Conservation (phyloP, 1,139 yeast species). For the Candida sp. region DNA sequence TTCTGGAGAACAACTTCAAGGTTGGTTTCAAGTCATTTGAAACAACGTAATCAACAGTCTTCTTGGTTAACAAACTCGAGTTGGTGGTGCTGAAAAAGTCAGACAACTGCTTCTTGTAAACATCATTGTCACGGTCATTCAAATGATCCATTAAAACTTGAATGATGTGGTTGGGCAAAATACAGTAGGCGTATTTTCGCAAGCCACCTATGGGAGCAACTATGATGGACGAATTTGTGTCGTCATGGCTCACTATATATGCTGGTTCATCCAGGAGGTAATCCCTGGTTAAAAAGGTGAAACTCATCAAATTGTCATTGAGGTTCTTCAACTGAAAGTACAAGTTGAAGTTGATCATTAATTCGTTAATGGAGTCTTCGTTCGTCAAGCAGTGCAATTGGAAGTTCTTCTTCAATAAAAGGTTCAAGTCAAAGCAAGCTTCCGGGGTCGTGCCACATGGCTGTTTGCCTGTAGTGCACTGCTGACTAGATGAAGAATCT, state of each 20-base stretch:
- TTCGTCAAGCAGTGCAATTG: slow-evolving; percentile 38
- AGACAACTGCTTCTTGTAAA: slow-evolving; percentile 23
- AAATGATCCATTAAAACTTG: slow-evolving; percentile 31
- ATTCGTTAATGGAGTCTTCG: slow-evolving; percentile 39
- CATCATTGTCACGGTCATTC: slow-evolving; percentile 23
- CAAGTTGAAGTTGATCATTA: slow-evolving; percentile 39
- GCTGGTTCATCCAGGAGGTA: slow-evolving; percentile 33
- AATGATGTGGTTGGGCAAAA: slow-evolving; percentile 37
- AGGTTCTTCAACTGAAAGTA: slow-evolving; percentile 32
- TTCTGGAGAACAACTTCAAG: slow-evolving; percentile 45
- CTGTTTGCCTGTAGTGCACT: not conserved
- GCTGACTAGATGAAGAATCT: slow-evolving; percentile 8
- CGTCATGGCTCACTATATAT: slow-evolving; percentile 33
- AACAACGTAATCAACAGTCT: slow-evolving; percentile 55
- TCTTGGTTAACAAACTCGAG: slow-evolving; percentile 45
- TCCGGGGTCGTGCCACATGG: slow-evolving; percentile 14
- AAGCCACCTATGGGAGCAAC: slow-evolving; percentile 47
- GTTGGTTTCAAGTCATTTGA: slow-evolving; percentile 52
- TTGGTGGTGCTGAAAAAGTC: slow-evolving; percentile 27
- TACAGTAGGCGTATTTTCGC: slow-evolving; percentile 44
- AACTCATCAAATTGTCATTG: slow-evolving; percentile 17
- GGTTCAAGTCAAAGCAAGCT: slow-evolving; percentile 34
- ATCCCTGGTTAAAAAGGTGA: slow-evolving; percentile 26
- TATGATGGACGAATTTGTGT: slow-evolving; percentile 29
- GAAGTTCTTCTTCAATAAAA: slow-evolving; percentile 43